Percentiles rank a stretch among this genome's conserved stretches.
Evolutionary conservation across 2,329 filamentous ascomycete genomes (phyloP).

Genomic region (Leptodontidium sp.): DNA sequence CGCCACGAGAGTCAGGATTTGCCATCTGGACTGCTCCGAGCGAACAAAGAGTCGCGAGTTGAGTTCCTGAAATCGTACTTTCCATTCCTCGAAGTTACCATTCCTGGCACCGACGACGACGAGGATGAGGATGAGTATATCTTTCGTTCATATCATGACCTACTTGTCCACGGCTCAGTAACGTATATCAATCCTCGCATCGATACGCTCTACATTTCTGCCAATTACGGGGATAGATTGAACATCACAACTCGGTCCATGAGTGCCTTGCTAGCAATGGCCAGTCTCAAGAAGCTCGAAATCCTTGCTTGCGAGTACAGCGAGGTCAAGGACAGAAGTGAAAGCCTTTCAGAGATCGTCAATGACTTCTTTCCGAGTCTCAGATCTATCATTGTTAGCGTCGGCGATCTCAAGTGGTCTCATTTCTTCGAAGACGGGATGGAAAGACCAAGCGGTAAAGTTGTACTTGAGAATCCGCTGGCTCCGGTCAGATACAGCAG

Average conservation of each 20-base stretch:
- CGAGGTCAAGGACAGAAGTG: not conserved
- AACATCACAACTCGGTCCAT: not conserved
- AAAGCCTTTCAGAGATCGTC: not conserved
- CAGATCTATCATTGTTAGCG: not conserved
- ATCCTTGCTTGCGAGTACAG: not conserved
- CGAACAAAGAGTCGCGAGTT: not conserved
- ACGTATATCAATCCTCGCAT: not conserved
- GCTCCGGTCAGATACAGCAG: too few relatives aligned
- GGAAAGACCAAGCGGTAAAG: not conserved
- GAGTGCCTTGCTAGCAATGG: not conserved
- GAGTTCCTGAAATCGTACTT: not conserved
- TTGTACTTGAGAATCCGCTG: not conserved
- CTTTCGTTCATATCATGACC: not conserved
- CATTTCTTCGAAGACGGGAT: not conserved
- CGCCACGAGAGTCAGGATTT: too few relatives aligned
- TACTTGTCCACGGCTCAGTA: not conserved
- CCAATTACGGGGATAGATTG: not conserved
- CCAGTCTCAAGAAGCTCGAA: not conserved
- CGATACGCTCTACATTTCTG: conserved; percentile 16
- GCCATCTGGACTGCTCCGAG: not conserved
- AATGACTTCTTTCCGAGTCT: not conserved
- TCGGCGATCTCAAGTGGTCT: not conserved
- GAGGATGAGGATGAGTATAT: not conserved
- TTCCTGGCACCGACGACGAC: not conserved
- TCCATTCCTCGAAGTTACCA: not conserved